These are phyloP conservation scores for Septoria linicola DNA, from an alignment of 2,329 filamentous ascomycete genomes.

Conservation along the genomic window DNA sequence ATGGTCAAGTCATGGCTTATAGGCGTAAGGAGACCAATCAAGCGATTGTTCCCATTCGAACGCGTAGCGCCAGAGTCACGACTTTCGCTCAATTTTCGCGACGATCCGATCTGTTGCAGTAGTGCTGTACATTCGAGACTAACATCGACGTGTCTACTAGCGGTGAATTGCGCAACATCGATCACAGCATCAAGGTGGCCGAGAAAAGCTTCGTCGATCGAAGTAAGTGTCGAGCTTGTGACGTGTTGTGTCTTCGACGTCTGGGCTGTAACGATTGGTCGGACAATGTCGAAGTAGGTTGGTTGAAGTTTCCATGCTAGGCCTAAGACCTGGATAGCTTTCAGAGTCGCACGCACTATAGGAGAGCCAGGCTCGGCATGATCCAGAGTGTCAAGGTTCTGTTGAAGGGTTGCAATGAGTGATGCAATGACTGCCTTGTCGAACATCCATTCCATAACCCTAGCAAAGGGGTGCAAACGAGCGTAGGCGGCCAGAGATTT, in stretches of 20 bases:
- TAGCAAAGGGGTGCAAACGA: conserved; percentile 83
- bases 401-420: conserved; percentile 75
- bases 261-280: conserved; percentile 71
- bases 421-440: conserved; percentile 82
- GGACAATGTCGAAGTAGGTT: conserved; percentile 86
- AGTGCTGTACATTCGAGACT: conserved; percentile 78
- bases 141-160: conserved; percentile 76
- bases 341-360: conserved; percentile 73
- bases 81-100: conserved; percentile 72
- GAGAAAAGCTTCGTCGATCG: conserved; percentile 87
- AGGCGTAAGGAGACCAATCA: conserved; percentile 32
- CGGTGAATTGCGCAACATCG: conserved; percentile 81
- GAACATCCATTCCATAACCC: conserved; percentile 98
- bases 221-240: conserved; percentile 74
- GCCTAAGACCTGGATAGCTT: conserved; percentile 80
- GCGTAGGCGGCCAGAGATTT: conserved; percentile 78
- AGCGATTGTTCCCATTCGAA: conserved; percentile 28
- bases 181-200: conserved; percentile 76
- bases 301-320: conserved; percentile 82
- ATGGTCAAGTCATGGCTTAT: conserved; percentile 64
- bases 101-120: conserved; percentile 81
- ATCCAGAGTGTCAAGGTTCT: conserved; percentile 70
- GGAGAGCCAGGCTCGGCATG: conserved; percentile 75
- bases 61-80: conserved; percentile 61
- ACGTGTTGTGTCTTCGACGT: conserved; percentile 61